Evolutionary conservation across 2,329 filamentous ascomycete genomes (phyloP), one percentile per base, ranked within the genome.

Genomic region (Lecanosticta acicola): DNA sequence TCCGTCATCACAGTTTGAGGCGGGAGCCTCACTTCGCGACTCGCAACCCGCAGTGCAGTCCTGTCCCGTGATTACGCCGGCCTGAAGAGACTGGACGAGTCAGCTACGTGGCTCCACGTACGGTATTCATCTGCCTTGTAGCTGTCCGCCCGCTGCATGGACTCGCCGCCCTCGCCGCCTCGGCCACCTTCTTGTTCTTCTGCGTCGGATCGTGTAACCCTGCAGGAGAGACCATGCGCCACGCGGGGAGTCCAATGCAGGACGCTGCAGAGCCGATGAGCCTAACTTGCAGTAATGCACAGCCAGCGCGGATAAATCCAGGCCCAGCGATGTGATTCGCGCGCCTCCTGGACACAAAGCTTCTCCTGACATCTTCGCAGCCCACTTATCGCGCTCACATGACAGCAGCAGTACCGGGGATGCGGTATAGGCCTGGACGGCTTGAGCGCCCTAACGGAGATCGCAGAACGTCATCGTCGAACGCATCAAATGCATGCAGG

Each of bases 281-380:
- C 24, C 24, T 29, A 29, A 29, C 24, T 29, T 5, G 5, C 24
- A 11, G 7, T 13, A 5, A 8, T 35, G 29, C 17, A 34, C 3
- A 3, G 13, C 9, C 26, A 16, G 39, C 20, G 39, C 39, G 21
- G 45, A 20, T 36, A 19, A 34, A 29, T 10, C 21, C 44, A 46
- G 44, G 32, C 38, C 39, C 24, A 5, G 24, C 24, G 36, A 17
- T 38, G 18, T 49, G 36, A 50, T 46, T 50, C 43, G 47, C 36
- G n/a, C 32, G 37, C 29, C 20, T 32, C 32, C 39, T 43, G 21
- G 20, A n/a, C n/a, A 3, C 11, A 37, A 43, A 47, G 45, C 45
- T 48, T 48, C 45, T 43, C 45, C 45, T 48, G 46, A 41, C 40
- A 20, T 47, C 45, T 43, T 24, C 32, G 37, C 40, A 24, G 46